Conservation (phyloP, 2,329 filamentous ascomycete genomes). For the Gaeumannomyces sp. region DNA sequence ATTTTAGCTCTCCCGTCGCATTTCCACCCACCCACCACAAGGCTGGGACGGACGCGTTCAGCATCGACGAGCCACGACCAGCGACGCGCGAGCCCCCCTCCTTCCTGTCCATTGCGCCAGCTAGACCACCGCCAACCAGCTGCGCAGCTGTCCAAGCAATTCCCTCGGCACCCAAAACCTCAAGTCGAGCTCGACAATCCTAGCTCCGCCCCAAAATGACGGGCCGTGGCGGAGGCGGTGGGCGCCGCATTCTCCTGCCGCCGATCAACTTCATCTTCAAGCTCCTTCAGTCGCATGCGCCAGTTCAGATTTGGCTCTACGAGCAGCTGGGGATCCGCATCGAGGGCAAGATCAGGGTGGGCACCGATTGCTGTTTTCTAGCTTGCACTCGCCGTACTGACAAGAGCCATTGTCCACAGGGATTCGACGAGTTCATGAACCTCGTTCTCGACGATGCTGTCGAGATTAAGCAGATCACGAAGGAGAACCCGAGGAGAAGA, state of each 20-base stretch:
- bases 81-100: no score
- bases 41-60: not conserved
- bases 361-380: constrained; percentile 20
- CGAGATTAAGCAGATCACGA: constrained; percentile 80
- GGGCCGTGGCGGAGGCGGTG: constrained; percentile 53
- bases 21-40: not conserved
- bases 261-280: constrained; percentile 87
- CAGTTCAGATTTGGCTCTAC: constrained; percentile 92
- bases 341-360: constrained; percentile 89
- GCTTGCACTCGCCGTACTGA: not conserved
- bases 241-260: constrained; percentile 53
- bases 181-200: not conserved
- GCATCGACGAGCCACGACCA: not conserved
- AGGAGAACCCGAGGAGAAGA: constrained; percentile 69
- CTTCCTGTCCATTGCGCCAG: no score
- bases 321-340: constrained; percentile 93
- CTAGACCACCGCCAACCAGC: no score
- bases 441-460: constrained; percentile 86
- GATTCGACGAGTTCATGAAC: constrained; percentile 99
- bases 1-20: constrained; percentile 6
- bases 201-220: constrained; percentile 37
- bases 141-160: not conserved
- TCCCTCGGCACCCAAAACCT: not conserved
- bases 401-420: constrained; percentile 41
- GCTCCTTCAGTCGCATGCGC: constrained; percentile 73